phyloP scores from a whole-genome alignment of 768 basidiomycete genomes.

The Lactarius quietus region DNA sequence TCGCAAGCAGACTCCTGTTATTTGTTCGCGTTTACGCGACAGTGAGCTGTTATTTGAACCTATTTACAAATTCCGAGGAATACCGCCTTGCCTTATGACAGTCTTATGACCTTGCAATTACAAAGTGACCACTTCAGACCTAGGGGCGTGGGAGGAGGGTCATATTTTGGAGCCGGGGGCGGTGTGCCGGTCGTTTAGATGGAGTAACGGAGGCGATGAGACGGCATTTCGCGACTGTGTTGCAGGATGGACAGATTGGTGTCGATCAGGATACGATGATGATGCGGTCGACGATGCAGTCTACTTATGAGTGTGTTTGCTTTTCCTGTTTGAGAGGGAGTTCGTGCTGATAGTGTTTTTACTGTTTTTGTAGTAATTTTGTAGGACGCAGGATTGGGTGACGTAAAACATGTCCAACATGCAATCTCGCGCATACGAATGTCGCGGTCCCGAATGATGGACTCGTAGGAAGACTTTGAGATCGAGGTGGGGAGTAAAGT shows the following conservation, averaged over 20 bases:
- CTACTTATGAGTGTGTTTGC: constrained; percentile 20
- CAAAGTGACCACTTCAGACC: no score
- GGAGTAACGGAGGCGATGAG: constrained; percentile 15
- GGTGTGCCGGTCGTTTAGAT: constrained; percentile 7
- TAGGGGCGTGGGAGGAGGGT: neutral
- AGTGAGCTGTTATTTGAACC: no score
- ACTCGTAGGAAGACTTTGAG: neutral
- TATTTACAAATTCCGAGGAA: no score
- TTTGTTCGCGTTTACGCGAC: no score
- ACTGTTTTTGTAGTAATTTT: no score
- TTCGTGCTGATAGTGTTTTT: neutral
- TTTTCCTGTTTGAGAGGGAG: neutral
- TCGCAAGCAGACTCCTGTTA: no score
- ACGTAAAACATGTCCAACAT: constrained; percentile 25
- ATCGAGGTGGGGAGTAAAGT: no score
- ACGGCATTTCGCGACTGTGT: constrained; percentile 7
- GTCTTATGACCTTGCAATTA: no score
- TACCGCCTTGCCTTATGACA: no score
- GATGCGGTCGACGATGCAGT: constrained; percentile 27
- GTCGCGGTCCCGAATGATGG: neutral
- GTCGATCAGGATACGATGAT: constrained; percentile 26
- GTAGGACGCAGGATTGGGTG: constrained; percentile 26
- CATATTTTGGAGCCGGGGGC: constrained; percentile 16
- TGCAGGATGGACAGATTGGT: constrained; percentile 25
- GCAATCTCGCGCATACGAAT: constrained; percentile 6